These are phyloP conservation scores for Calonectria pseudoreteaudii DNA, from an alignment of 2,329 filamentous ascomycete genomes.

Conservation along the genomic window DNA sequence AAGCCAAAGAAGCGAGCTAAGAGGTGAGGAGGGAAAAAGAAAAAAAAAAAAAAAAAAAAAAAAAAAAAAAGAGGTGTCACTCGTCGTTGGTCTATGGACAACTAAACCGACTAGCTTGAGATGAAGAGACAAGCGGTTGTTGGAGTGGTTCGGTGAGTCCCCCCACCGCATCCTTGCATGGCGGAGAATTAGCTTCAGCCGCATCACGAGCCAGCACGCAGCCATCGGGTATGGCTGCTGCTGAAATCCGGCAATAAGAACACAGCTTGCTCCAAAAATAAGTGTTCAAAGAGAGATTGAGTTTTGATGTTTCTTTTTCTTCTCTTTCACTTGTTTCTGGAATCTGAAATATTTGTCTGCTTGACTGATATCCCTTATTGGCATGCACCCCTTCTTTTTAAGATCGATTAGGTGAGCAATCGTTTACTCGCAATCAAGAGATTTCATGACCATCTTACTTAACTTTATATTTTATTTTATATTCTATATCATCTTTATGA, in stretches of 20 bases:
- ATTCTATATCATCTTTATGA: background rate
- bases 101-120: background rate
- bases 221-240: background rate
- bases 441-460: background rate
- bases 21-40: too few relatives aligned
- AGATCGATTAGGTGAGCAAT: background rate
- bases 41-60: too few relatives aligned
- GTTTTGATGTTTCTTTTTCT: too few relatives aligned
- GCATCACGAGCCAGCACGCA: background rate
- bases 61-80: background rate
- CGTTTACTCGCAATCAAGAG: background rate
- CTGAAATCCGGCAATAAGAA: background rate
- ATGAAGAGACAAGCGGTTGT: background rate
- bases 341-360: too few relatives aligned
- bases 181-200: background rate
- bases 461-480: too few relatives aligned
- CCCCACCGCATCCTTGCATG: background rate
- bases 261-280: background rate
- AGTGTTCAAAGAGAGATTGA: too few relatives aligned
- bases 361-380: too few relatives aligned
- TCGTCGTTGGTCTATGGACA: background rate
- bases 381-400: background rate
- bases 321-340: too few relatives aligned
- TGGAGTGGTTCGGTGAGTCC: background rate
- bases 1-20: background rate